phyloP scores from a whole-genome alignment of 495 filamentous ascomycete species.

The Delitschia confertaspora region DNA sequence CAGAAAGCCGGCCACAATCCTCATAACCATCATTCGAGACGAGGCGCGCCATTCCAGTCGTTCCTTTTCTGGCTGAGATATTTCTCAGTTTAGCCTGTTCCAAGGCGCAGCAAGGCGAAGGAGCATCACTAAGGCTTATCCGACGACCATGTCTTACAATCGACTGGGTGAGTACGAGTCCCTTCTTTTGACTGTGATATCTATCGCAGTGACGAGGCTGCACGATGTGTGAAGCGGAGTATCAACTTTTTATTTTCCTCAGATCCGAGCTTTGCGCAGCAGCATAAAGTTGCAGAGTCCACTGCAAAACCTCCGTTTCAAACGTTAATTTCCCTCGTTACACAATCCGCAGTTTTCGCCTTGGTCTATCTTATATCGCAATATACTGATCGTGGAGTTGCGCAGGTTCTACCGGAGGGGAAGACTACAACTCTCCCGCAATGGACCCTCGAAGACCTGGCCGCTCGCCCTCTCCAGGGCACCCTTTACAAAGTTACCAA shows the following conservation, averaged over 20 bases:
- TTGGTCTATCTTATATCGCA: slow-evolving; percentile 1
- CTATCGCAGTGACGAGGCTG: slow-evolving; percentile 7
- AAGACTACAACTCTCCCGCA: slow-evolving; percentile 19
- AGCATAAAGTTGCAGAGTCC: slow-evolving; percentile 4
- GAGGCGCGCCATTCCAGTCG: too few relatives aligned
- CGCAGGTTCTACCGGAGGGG: slow-evolving; percentile 12
- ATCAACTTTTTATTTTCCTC: slow-evolving; percentile 1
- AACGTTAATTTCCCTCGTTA: slow-evolving; percentile 4
- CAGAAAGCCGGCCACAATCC: too few relatives aligned
- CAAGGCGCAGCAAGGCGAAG: slow-evolving; percentile 15
- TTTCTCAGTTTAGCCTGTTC: too few relatives aligned
- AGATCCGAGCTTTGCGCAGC: slow-evolving; percentile 1
- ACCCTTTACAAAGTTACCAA: slow-evolving; percentile 25
- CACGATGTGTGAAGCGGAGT: too few relatives aligned
- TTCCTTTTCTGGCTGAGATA: too few relatives aligned
- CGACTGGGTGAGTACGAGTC: slow-evolving; percentile 17
- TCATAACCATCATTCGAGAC: too few relatives aligned
- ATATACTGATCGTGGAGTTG: slow-evolving; percentile 1
- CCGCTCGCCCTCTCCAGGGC: slow-evolving; percentile 26
- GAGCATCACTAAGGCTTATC: background rate
- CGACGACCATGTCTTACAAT: slow-evolving; percentile 21
- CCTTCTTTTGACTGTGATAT: slow-evolving; percentile 7
- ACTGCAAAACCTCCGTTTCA: background rate
- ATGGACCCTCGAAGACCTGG: slow-evolving; percentile 29
- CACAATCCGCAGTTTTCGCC: slow-evolving; percentile 15